Percentiles rank a stretch among this genome's conserved stretches.
Evolutionary conservation across 2,329 filamentous ascomycete species (phyloP).

Genomic region (Ceratocystis harringtonii): DNA sequence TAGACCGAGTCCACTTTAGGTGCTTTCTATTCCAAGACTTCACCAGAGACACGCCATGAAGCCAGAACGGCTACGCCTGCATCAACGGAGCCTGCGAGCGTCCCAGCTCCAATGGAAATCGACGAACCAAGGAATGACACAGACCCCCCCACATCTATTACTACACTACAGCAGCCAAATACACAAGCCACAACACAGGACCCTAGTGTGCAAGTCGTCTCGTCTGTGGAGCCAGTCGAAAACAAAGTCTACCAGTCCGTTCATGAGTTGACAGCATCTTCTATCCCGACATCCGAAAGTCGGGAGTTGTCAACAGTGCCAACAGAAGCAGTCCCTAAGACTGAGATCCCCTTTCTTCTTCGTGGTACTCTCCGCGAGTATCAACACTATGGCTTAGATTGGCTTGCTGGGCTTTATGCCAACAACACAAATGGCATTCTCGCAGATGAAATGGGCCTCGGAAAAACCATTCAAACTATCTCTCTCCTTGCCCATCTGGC

Average conservation of each 20-base stretch:
- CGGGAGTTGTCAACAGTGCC: slow-evolving; percentile 19
- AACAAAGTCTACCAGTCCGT: background rate
- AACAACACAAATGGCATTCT: slow-evolving; percentile 92
- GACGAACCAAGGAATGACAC: background rate
- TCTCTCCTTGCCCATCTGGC: slow-evolving; percentile 84
- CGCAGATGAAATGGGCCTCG: slow-evolving; percentile 95
- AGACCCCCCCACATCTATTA: background rate
- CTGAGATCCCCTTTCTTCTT: slow-evolving; percentile 64
- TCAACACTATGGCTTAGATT: slow-evolving; percentile 92
- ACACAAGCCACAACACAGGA: background rate
- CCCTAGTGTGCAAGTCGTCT: background rate
- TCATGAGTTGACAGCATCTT: background rate
- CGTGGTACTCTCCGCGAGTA: slow-evolving; percentile 87
- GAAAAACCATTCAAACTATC: slow-evolving; percentile 97
- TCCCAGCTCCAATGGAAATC: background rate
- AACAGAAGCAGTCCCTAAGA: slow-evolving; percentile 34
- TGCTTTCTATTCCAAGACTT: too few relatives aligned
- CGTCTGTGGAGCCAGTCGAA: background rate
- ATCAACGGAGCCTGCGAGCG: background rate
- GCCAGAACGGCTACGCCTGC: background rate
- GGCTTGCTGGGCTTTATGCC: slow-evolving; percentile 83
- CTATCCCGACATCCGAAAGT: background rate
- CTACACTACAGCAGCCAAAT: background rate
- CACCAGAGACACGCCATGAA: background rate
- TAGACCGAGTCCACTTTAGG: background rate